Base-by-base conservation (phyloP, 768 basidiomycete species). In the Multifurca ochricompacta region DNA sequence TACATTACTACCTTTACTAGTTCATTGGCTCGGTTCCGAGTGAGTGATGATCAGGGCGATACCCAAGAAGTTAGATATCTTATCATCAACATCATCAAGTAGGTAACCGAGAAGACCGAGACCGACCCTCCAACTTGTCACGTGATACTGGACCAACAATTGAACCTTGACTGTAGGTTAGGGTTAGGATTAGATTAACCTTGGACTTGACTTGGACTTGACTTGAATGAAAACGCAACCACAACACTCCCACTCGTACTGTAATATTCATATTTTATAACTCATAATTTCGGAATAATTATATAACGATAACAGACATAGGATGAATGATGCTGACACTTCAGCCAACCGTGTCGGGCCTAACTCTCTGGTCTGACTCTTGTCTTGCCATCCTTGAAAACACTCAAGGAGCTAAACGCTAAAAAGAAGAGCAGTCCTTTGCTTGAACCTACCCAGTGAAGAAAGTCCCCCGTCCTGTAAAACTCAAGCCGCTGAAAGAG, bases 401-500 rank as follows among this genome's bases (percentile, higher is more conserved):
- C 74, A 32, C 70, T 81, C 44, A 81, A 83, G 66, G 76, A 78
- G 5, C 69, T 79, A 45, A 83, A 82, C 57, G 70, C 65, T 16
- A 69, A 71, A 21, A 80, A 78, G 66, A 78, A 74, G 66, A 65
- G 68, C 54, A 72, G 65, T 23, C 55, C 59, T 7, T 19, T 47
- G 18, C 45, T 56, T 31, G 60, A 61, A 21, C 8, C 51, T 7
- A 54, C 58, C 6, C 32, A 0, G 58, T 59, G 18, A 74, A 70
- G 58, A 76, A 75, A 39, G 53, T 61, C 4, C 74, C 77, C 2
- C 69, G 86, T 27, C 84, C 84, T 14, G 61, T 82, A 57, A 90
- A 87, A 68, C 73, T 88, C 53, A 89, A 89, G 65, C 86, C 88
- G 4, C 72, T 91, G 60, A 87, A 82, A 63, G 88, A 87, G 68